Evolutionary conservation across 192 early-diverging fungal species (phyloP).

Genomic region (Coemansia sp.): DNA sequence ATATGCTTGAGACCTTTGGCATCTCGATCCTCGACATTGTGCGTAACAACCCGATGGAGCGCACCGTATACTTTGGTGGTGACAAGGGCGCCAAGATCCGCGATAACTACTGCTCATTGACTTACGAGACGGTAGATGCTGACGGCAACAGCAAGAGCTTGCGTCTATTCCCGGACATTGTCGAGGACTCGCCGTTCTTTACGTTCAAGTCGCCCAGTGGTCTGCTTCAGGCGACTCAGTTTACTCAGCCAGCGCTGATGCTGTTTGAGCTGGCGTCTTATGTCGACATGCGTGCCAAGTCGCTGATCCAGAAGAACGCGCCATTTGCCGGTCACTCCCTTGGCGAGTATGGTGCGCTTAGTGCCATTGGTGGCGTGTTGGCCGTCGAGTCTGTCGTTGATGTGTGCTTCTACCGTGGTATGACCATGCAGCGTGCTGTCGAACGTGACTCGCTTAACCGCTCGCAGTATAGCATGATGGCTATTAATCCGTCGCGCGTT

Average conservation of each 20-base stretch:
- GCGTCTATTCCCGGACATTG: constrained; percentile 89
- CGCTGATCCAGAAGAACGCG: constrained; percentile 79
- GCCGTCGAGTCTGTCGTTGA: constrained; percentile 83
- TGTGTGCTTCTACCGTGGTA: constrained; percentile 95
- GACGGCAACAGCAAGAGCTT: constrained; percentile 71
- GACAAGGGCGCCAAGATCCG: constrained; percentile 38
- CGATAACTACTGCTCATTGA: constrained; percentile 74
- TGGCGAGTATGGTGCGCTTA: constrained; percentile 91
- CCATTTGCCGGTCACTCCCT: constrained; percentile 94
- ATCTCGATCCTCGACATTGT: constrained; percentile 41
- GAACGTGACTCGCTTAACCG: constrained; percentile 78
- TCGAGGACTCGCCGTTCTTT: constrained; percentile 71
- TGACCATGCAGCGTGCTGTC: constrained; percentile 97
- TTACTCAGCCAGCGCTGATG: constrained; percentile 89
- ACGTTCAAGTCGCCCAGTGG: constrained; percentile 88
- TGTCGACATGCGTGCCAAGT: constrained; percentile 85
- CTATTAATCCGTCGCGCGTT: constrained; percentile 90
- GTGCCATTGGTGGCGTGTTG: constrained; percentile 83
- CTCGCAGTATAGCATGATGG: constrained; percentile 95
- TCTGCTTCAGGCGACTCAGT: constrained; percentile 90
- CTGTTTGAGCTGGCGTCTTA: constrained; percentile 91
- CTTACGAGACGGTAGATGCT: constrained; percentile 82
- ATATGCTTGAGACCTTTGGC: constrained; percentile 83
- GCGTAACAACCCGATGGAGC: constrained; percentile 53
- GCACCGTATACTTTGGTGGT: constrained; percentile 59